Evolutionary conservation across 306 rosid genomes (phyloP).

Genomic region (Herpetospermum pedunculosum): DNA sequence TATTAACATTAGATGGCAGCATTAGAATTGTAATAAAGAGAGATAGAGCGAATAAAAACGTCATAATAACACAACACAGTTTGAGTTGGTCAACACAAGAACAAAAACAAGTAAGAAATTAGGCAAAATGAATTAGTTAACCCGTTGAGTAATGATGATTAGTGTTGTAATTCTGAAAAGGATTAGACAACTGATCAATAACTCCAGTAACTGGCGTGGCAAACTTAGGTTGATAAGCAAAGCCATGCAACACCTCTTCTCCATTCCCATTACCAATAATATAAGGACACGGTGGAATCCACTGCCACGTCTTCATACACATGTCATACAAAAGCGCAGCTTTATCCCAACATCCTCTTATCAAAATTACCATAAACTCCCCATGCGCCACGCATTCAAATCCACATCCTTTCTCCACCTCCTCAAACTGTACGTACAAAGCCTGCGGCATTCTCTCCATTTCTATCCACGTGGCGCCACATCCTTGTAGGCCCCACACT

Average conservation of each 20-base stretch:
- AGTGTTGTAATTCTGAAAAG: conserved; percentile 32
- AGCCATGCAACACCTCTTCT: conserved; percentile 47
- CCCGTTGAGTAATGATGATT: too few relatives aligned
- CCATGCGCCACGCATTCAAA: conserved; percentile 75
- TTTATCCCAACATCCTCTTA: conserved; percentile 35
- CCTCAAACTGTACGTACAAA: conserved; percentile 51
- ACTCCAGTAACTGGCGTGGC: conserved; percentile 73
- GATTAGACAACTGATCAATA: conserved; percentile 57
- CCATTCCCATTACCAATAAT: conserved; percentile 13
- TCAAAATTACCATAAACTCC: conserved; percentile 47
- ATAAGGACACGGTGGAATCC: conserved; percentile 93
- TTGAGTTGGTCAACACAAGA: too few relatives aligned
- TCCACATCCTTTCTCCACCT: conserved; percentile 54
- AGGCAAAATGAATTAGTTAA: too few relatives aligned
- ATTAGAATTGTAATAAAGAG: too few relatives aligned
- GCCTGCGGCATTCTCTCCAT: conserved; percentile 93
- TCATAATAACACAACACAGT: too few relatives aligned
- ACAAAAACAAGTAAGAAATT: too few relatives aligned
- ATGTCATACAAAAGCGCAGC: conserved; percentile 53
- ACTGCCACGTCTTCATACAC: conserved; percentile 61
- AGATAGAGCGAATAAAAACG: too few relatives aligned
- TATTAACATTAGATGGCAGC: too few relatives aligned
- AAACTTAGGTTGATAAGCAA: conserved; percentile 73
- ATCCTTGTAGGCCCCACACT: conserved; percentile 64
- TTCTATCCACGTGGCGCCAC: conserved; percentile 83